Conservation (phyloP, 1,284 basidiomycete genomes). For the Fistulinella cinereoalba region DNA sequence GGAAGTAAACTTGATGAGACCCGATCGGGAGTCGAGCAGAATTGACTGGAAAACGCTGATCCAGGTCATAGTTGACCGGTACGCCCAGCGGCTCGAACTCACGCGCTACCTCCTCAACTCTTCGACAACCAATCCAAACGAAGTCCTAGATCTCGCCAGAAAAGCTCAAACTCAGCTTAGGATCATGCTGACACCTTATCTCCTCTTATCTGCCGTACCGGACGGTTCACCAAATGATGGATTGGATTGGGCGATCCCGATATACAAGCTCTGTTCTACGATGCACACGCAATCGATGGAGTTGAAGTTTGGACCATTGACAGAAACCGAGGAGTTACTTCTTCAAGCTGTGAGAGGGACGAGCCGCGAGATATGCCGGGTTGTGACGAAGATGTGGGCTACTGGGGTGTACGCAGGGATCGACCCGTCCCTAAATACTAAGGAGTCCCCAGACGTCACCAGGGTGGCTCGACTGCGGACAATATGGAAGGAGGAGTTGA, state of each 20-base stretch:
- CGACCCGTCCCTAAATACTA: conserved; percentile 3
- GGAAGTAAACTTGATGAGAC: conserved; percentile 19
- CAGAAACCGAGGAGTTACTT: conserved; percentile 37
- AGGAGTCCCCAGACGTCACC: neutral
- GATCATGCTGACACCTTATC: conserved; percentile 24
- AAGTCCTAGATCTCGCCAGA: conserved; percentile 12
- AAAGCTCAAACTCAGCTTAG: conserved; percentile 25
- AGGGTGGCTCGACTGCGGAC: neutral
- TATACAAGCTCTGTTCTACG: conserved; percentile 33
- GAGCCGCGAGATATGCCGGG: conserved; percentile 10
- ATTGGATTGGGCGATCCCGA: conserved; percentile 27
- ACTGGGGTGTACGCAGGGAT: neutral
- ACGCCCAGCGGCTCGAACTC: no score
- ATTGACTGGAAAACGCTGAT: conserved; percentile 47
- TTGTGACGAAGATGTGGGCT: neutral
- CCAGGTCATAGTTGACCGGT: no score
- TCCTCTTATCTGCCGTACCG: conserved; percentile 10
- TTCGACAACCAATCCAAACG: neutral
- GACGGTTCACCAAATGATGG: neutral
- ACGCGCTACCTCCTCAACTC: conserved; percentile 39
- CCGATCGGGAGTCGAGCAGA: conserved; percentile 27
- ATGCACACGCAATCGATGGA: conserved; percentile 35
- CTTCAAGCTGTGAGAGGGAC: conserved; percentile 36
- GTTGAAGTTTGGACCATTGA: conserved; percentile 21
- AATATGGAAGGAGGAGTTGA: conserved; percentile 18